A percentile compares a stretch with the other conserved stretches of the same genome.
These are phyloP conservation scores for Coemansia sp. DNA, from an alignment of 192 early-diverging fungal genomes.

Conservation along the genomic window DNA sequence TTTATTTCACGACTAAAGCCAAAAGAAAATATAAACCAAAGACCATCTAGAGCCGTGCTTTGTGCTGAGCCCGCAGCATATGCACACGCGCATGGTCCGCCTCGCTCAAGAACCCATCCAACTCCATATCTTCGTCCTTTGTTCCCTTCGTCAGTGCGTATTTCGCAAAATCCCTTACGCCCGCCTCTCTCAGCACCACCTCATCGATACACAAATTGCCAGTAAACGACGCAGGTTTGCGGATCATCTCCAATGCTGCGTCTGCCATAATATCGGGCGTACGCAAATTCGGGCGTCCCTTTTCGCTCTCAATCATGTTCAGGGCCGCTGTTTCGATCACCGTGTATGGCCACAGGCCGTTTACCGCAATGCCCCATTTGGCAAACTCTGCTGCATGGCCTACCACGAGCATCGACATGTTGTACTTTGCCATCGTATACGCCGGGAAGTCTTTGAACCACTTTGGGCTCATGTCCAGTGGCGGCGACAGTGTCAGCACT, in stretches of 20 bases:
- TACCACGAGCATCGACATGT: constrained; percentile 74
- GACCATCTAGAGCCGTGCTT: background rate
- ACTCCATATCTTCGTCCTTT: constrained; percentile 55
- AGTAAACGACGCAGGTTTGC: constrained; percentile 53
- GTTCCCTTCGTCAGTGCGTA: constrained; percentile 63
- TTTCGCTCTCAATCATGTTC: constrained; percentile 24
- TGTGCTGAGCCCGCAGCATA: constrained; percentile 34
- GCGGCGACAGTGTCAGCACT: constrained; percentile 72
- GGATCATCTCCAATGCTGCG: constrained; percentile 66
- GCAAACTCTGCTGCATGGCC: constrained; percentile 71
- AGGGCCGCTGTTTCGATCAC: constrained; percentile 76
- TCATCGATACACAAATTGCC: constrained; percentile 81
- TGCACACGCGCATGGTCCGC: constrained; percentile 43
- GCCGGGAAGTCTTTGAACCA: constrained; percentile 71
- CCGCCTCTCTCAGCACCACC: constrained; percentile 66
- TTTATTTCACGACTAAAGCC: background rate
- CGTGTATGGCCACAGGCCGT: constrained; percentile 75
- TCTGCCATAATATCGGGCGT: constrained; percentile 75
- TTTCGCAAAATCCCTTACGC: constrained; percentile 68
- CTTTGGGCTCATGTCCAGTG: constrained; percentile 63
- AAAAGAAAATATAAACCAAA: background rate
- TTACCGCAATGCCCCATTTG: constrained; percentile 68
- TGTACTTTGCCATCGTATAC: constrained; percentile 70
- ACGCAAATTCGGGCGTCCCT: constrained; percentile 12
- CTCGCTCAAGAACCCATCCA: constrained; percentile 65